These are phyloP conservation scores for Botrytis aclada DNA, from an alignment of 2,329 filamentous ascomycete genomes.

Conservation along the genomic window DNA sequence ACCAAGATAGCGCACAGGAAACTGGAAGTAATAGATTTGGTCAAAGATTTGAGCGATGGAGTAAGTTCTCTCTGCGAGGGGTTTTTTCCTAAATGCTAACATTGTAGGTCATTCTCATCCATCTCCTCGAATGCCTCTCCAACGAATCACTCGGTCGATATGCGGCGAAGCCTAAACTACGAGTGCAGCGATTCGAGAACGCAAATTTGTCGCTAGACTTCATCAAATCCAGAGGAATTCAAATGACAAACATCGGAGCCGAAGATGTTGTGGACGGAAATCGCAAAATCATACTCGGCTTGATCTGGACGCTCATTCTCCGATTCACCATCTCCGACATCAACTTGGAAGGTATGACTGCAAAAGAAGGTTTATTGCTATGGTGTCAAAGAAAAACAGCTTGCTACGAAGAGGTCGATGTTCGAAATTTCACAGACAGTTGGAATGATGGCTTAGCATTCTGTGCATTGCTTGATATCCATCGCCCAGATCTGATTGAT, in stretches of 20 bases:
- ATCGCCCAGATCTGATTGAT: constrained; percentile 94
- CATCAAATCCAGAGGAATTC: constrained; percentile 84
- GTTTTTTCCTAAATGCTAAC: constrained; percentile 27
- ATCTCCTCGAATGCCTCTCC: constrained; percentile 93
- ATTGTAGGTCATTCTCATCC: constrained; percentile 81
- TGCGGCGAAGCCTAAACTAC: constrained; percentile 91
- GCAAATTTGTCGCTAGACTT: constrained; percentile 94
- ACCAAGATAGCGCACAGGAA: constrained; percentile 81
- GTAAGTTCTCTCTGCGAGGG: constrained; percentile 54
- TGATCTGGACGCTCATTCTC: constrained; percentile 98
- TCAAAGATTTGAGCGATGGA: constrained; percentile 87
- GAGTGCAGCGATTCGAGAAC: constrained; percentile 97
- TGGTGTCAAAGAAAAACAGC: constrained; percentile 99
- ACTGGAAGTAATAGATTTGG: constrained; percentile 81
- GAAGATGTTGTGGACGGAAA: constrained; percentile 99
- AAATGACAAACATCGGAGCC: constrained; percentile 97
- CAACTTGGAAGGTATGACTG: constrained; percentile 95
- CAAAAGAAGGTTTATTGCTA: constrained; percentile 88
- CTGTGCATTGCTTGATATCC: constrained; percentile 93
- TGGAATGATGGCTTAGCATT: constrained; percentile 98
- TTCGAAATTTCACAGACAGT: constrained; percentile 89
- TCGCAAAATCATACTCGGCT: constrained; percentile 90
- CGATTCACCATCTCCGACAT: constrained; percentile 99
- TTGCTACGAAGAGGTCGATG: constrained; percentile 95
- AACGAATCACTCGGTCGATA: constrained; percentile 94